These are phyloP conservation scores for Pleurotus pulmonarius DNA, from an alignment of 768 basidiomycete genomes.

Conservation along the genomic window DNA sequence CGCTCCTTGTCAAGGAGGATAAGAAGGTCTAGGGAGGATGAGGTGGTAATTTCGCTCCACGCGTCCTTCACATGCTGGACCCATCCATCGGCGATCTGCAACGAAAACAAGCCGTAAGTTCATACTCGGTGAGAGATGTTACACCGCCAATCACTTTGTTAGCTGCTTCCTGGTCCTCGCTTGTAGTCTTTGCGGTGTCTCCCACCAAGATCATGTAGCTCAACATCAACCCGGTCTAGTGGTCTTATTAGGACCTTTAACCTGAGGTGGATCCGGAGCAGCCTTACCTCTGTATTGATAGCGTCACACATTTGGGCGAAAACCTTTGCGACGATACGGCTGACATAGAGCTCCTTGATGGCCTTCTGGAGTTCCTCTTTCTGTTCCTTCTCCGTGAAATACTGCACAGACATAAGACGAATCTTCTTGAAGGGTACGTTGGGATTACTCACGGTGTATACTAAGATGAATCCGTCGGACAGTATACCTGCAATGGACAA, in stretches of 20 bases:
- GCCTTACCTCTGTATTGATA: neutral
- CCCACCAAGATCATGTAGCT: neutral
- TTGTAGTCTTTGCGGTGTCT: neutral
- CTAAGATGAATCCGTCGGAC: slow-evolving; percentile 1
- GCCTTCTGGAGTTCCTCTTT: slow-evolving; percentile 2
- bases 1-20: neutral
- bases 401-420: too few species aligned
- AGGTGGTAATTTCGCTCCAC: neutral
- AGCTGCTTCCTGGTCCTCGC: neutral
- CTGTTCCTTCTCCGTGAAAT: neutral
- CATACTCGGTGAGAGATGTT: neutral
- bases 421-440: too few species aligned
- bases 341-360: neutral
- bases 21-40: slow-evolving; percentile 1
- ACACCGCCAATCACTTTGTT: neutral
- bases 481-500: slow-evolving; percentile 1
- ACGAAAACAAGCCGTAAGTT: neutral
- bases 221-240: neutral
- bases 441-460: neutral
- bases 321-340: neutral
- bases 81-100: neutral
- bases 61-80: neutral
- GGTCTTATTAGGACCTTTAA: neutral
- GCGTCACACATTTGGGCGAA: slow-evolving; percentile 2
- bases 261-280: neutral